Conservation (phyloP, 139 green algal genomes). For the Chlamydomonas eustigma region DNA sequence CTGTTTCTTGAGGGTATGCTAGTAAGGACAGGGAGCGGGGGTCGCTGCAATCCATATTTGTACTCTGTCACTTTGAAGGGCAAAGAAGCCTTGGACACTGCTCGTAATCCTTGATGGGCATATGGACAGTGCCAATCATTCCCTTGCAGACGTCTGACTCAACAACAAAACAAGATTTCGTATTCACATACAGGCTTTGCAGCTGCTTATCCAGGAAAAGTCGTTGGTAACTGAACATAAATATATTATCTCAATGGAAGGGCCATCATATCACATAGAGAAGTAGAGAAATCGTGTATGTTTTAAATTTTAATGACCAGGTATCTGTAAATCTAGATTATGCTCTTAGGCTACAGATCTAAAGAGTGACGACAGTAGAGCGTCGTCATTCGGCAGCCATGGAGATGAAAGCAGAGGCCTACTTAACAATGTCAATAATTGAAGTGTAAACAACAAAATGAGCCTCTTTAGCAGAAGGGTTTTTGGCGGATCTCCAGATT, state of each 20-base stretch:
- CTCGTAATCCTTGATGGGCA: too few relatives aligned
- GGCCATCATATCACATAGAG: not conserved
- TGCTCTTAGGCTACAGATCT: not conserved
- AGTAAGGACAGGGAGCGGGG: not conserved
- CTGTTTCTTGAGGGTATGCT: not conserved
- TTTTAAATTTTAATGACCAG: not conserved
- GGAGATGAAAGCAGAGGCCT: too few relatives aligned
- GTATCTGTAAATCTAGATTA: not conserved
- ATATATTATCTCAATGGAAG: not conserved
- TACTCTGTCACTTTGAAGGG: not conserved
- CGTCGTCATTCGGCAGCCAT: too few relatives aligned
- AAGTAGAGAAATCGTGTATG: not conserved
- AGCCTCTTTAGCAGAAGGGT: conserved; percentile 14
- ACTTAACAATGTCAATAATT: not conserved
- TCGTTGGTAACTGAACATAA: not conserved
- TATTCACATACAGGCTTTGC: not conserved
- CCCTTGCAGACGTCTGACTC: too few relatives aligned
- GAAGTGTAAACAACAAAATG: not conserved
- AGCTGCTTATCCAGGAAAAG: not conserved
- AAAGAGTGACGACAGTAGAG: not conserved
- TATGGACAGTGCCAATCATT: too few relatives aligned
- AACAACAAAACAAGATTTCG: too few relatives aligned
- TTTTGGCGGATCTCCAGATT: conserved; percentile 26
- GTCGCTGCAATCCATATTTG: not conserved
- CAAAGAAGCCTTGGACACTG: not conserved